Base-by-base conservation (phyloP, 2,329 filamentous ascomycete genomes). In the Hypoxylon sp. region DNA sequence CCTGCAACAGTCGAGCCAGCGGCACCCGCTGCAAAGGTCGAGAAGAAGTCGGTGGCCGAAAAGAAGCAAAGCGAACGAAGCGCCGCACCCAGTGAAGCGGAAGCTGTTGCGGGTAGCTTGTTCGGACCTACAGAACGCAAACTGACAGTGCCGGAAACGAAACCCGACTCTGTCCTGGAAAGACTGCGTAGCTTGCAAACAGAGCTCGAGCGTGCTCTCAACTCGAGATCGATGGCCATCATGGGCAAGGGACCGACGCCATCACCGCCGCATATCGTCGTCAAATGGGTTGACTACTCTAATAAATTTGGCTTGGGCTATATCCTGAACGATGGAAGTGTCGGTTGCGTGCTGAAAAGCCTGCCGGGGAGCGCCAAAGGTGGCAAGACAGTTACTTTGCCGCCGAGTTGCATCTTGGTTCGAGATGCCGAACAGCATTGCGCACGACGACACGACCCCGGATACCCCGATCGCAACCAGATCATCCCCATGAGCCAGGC, bases 211-310 rank as follows among this genome's bases (percentile, higher is more conserved):
- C 77, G 86, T 42, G 85, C 86, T 2, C 74, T 88, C 6, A 88
- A 88, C 65, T 79, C 86, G 33, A 81, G 86, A 68, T 80, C 84
- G 0, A 87, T 85, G 80, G 85, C 85, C 17, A 78, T 86, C 50
- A 77, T 87, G 45, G 77, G 82, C 8, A 82, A 84, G 74, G 77
- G 81, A 55, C 74, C 80, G 60, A 73, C 81, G 52, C 77, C 82
- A 70, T 70, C 86, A 60, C 73, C 88, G 70, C 82, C 88, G 70
- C 76, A 87, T 70, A 83, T 88, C 40, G 86, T 88, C 10, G 84
- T 88, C 9, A 92, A 93, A 70, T 95, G 91, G 91, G 91, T 95
- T 5, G 91, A 95, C 72, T 95, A 95, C 73, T 92, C 90, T 57
- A 91, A 92, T 74, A 92, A 92, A 72, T 92, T 92, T 72, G 91